Evolutionary conservation across 495 filamentous ascomycete genomes (phyloP), one percentile per base, ranked within the genome.

Genomic region (Poronia punctata): DNA sequence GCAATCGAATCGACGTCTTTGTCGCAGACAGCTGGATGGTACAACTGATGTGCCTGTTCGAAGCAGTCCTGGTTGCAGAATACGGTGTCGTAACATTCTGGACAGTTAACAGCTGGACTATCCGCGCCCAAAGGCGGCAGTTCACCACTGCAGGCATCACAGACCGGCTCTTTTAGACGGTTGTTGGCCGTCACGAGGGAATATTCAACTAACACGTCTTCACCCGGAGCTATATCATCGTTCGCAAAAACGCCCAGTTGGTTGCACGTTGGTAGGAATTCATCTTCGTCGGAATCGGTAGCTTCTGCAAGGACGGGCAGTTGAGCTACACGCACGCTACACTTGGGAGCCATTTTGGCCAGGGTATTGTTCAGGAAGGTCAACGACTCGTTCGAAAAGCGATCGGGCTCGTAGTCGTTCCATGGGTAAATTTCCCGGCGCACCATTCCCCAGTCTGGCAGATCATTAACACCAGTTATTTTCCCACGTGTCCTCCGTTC

Each of bases 391-490:
- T 76, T 62, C 0, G 79, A 76, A 49, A 86, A 84, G 33, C 92
- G 78, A 58, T 97, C 79, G 0, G 88, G 88, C 53, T 98, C 93
- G 51, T 92, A 72, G 15, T 67, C 53, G 57, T 97, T 97, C 92
- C 92, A 98, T 10, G 88, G 85, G 60, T 98, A 98, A 11, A 95
- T 68, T 53, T 97, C 84, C 12, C 92, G 72, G 17, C 88, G 80
- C 26, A 87, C 88, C 41, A 75, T 68, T 2, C 88, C 87, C 47
- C 79, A 75, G 20, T 89, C 83, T 5, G 81, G 80, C 20, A 86
- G 66, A 14, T 70, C 49, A 35, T 67, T 67, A 6, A 70, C 51
- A 43, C 76, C 59, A 35, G 79, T 66, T 23, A 70, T 49, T 5
- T 59, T 54, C 40, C 58, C 54, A 11, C 61, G 54, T 34, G 22